Base-by-base conservation (phyloP, 768 basidiomycete genomes). In the Nidularia sp. region DNA sequence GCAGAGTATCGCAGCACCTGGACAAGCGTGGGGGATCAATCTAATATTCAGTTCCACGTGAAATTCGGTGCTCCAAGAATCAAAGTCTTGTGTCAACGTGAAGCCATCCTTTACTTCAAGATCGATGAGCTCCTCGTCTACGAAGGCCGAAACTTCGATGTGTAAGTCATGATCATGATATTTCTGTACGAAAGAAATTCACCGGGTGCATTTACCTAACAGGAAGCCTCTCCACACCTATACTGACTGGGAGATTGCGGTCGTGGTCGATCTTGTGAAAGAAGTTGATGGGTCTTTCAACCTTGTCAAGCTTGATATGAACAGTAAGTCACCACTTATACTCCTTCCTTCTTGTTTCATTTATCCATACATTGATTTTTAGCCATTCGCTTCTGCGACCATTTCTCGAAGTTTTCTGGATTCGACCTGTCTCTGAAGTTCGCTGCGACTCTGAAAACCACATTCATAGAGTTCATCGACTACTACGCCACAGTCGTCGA, bases 81-180 rank as follows among this genome's bases (percentile, higher is more conserved):
- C 45, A 53, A 51, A 45, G 57, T 56, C 13, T 47, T 63, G 8
- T 63, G 62, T 47, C 45, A 36, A 2, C 50, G 55, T n/a, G 62
- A 63, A 45, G 58, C 58, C 39, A 47, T 60, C 10, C 51, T 61
- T 18, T 56, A 53, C 51, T 53, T 63, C 45, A 57, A 52, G 15
- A 47, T 57, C 29, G 53, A 54, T 7, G 53, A 61, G 7, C 32
- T 61, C 1, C 18, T 49, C 25, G 49, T 57, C 4, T 57, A 57
- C 32, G 47, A 50, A 32, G 48, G 44, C 25, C 43, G 41, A 12
- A 43, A 48, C 34, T 57, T 55, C 50, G 47, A 34, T 6, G 41
- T 13, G 58, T 57, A 48, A n/a, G 56, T 55, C 6, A 8, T 29
- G 9, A 33, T 7, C 32, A 10, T 48, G 45, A 9, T 48, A 48